Base-by-base conservation (phyloP, 2,329 filamentous ascomycete genomes). In the Daldinia sp. region DNA sequence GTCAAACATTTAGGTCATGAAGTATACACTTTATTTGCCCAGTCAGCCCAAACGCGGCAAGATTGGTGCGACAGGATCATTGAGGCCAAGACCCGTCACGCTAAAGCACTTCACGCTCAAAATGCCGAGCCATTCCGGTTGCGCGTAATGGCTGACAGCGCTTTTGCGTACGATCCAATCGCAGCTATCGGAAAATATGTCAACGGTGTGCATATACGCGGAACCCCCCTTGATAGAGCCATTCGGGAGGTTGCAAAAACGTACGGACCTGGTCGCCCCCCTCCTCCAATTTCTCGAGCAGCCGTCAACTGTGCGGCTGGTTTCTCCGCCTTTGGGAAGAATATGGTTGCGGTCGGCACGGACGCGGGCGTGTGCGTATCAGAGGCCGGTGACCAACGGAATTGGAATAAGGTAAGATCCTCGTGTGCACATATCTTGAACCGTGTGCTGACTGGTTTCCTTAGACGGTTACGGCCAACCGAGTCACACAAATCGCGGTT, bases 31-130 rank as follows among this genome's bases (percentile, higher is more conserved):
- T 81, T 99, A 1, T 98, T 96, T 75, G 94, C 94, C 0, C 86
- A 90, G 4, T 90, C 88, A 1, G 86, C 89, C 2, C 85, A 90
- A 64, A 90, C 89, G 70, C 86, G 95, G 59, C 83, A 88, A 64
- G 92, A 96, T 49, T 99, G 96, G 96, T 96, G 93, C 72, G 88
- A 88, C 67, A 96, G 93, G 78, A 96, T 99, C 70, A 90, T 96
- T 45, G 91, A 96, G 76, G 95, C 95, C 29, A 99, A 99, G 81
- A 96, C 93, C 5, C 89, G 90, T 61, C 94, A 99, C 75, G 95
- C 95, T 19, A 90, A 93, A 52, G 92, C 94, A 2, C 81, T 98
- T 4, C 91, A 92, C 76, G 88, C 91, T 3, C 95, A 99, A 73
- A 96, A 98, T 74, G 94, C 95, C 0, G 95, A 99, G 76, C 95